Evolutionary conservation across 495 filamentous ascomycete genomes (phyloP).

Genomic region (Amniculicola lignicola): DNA sequence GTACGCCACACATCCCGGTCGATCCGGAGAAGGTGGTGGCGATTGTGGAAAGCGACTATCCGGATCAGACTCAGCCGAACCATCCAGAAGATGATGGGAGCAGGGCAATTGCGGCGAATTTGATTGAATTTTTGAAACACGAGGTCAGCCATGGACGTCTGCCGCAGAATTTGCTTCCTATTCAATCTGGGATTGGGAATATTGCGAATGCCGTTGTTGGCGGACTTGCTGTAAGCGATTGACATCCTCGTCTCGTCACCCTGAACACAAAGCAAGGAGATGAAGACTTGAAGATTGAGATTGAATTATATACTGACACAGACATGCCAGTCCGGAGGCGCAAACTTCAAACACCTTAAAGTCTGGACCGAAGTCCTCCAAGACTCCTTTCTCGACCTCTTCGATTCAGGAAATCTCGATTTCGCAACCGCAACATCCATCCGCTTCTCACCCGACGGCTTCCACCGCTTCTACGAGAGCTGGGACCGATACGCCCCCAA

Average conservation of each 20-base stretch:
- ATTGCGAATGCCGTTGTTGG: constrained; percentile 92
- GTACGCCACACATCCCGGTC: constrained; percentile 77
- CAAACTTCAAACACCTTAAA: constrained; percentile 81
- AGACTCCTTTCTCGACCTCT: constrained; percentile 90
- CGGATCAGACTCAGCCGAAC: constrained; percentile 77
- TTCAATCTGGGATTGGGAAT: constrained; percentile 90
- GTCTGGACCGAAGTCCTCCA: constrained; percentile 96
- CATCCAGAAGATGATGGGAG: constrained; percentile 70
- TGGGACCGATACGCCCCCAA: constrained; percentile 79
- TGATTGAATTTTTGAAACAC: constrained; percentile 84
- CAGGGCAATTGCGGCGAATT: constrained; percentile 68
- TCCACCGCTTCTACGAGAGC: constrained; percentile 86
- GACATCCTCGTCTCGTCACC: no score
- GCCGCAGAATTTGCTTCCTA: constrained; percentile 72
- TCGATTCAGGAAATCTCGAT: constrained; percentile 85
- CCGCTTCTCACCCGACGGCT: constrained; percentile 86
- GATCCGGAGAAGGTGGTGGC: constrained; percentile 86
- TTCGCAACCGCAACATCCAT: constrained; percentile 91
- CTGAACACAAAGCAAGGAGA: no score
- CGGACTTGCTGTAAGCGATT: constrained; percentile 58
- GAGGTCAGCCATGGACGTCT: constrained; percentile 75
- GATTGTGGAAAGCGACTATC: constrained; percentile 79
- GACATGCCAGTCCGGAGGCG: constrained; percentile 53
- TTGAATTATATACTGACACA: constrained; percentile 11
- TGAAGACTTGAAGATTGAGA: not conserved